A percentile compares a stretch with the other conserved stretches of the same genome.
These are phyloP conservation scores for Aspergillus biplanus DNA, from an alignment of 495 filamentous ascomycete species.

Conservation along the genomic window DNA sequence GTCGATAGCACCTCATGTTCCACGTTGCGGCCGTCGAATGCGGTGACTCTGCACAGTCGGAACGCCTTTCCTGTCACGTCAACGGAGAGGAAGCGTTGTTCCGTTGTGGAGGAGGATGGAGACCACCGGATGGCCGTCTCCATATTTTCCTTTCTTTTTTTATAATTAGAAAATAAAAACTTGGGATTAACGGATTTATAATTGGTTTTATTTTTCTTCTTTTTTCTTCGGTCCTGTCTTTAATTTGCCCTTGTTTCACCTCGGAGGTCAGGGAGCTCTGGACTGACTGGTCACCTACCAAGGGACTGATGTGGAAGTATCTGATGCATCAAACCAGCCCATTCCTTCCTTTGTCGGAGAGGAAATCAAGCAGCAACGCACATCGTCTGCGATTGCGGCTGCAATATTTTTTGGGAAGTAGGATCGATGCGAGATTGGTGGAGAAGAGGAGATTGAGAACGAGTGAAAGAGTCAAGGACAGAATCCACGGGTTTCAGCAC, in stretches of 20 bases:
- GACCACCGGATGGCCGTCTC: constrained; percentile 87
- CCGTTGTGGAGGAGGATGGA: constrained; percentile 67
- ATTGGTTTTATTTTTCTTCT: not conserved
- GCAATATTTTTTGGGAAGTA: too few relatives aligned
- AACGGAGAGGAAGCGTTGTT: constrained; percentile 78
- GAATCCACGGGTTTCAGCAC: too few relatives aligned
- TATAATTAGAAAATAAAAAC: not conserved
- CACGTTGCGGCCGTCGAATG: constrained; percentile 59
- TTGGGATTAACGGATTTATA: too few relatives aligned
- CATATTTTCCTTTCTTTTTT: constrained; percentile 42
- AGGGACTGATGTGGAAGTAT: constrained; percentile 14
- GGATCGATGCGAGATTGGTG: not conserved
- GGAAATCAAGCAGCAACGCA: constrained; percentile 22
- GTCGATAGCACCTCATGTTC: constrained; percentile 71
- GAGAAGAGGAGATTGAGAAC: not conserved
- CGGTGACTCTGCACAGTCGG: constrained; percentile 74
- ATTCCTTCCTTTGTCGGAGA: constrained; percentile 7
- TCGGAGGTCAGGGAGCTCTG: not conserved
- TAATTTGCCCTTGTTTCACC: constrained; percentile 6
- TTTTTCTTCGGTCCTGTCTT: not conserved
- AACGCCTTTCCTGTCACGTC: constrained; percentile 81
- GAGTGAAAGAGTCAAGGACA: too few relatives aligned
- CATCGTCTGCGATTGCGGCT: constrained; percentile 15
- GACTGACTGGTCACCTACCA: constrained; percentile 6
- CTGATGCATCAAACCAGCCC: constrained; percentile 11